Conservation (phyloP, 2,329 filamentous ascomycete genomes). For the Ophiostoma sp. region DNA sequence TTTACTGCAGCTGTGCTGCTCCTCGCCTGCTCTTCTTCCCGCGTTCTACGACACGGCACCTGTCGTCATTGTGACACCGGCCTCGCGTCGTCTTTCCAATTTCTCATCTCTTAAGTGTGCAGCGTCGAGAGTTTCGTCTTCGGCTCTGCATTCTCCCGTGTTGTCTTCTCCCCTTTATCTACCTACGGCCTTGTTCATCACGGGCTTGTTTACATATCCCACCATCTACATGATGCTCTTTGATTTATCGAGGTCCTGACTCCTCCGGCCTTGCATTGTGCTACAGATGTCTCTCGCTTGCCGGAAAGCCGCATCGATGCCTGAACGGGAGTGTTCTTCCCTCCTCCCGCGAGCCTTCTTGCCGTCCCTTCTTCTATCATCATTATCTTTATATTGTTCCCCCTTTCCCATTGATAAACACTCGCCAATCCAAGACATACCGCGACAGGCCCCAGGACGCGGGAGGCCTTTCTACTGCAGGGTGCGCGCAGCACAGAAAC, state of each 20-base stretch:
- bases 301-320: conserved; percentile 12
- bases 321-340: neutral
- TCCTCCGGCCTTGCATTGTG: neutral
- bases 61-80: neutral
- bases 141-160: neutral
- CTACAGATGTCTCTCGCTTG: conserved; percentile 8
- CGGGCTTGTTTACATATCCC: neutral
- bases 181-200: neutral
- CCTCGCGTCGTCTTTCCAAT: conserved; percentile 7
- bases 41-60: neutral
- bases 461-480: neutral
- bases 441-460: neutral
- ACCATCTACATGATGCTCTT: neutral
- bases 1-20: too few species aligned
- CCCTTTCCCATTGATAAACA: neutral
- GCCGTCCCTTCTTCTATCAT: neutral
- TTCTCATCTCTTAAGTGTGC: neutral
- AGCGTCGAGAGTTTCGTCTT: neutral
- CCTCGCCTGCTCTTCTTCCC: neutral
- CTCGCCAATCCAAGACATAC: neutral
- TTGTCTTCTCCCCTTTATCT: neutral
- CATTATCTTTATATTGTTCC: neutral
- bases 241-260: neutral
- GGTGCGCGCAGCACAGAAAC: too few species aligned
- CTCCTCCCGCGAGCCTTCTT: neutral